phyloP scores from a whole-genome alignment of 441 rosid genomes.

The Eutrema salsugineum region DNA sequence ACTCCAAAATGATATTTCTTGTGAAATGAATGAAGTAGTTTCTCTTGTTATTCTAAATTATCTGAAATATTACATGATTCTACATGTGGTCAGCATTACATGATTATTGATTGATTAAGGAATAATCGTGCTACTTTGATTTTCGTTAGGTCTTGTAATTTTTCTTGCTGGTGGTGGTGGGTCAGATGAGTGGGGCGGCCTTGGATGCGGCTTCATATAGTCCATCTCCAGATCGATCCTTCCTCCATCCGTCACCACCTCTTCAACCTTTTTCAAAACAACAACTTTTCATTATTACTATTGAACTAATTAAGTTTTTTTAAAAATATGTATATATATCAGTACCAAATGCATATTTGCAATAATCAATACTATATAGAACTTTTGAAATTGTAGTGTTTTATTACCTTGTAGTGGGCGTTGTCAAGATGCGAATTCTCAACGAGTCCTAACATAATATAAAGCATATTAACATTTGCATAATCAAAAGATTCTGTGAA shows the following conservation, averaged over 20 bases:
- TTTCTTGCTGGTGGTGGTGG: not conserved
- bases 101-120: too few species aligned
- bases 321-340: too few species aligned
- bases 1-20: too few species aligned
- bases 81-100: too few species aligned
- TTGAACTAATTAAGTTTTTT: too few species aligned
- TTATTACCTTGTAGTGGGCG: not conserved
- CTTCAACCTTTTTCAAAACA: not conserved
- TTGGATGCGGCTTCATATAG: not conserved
- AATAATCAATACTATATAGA: too few species aligned
- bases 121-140: too few species aligned
- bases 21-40: too few species aligned
- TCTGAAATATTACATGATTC: too few species aligned
- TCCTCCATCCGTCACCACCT: not conserved
- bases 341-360: not conserved
- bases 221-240: slow-evolving; percentile 16
- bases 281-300: not conserved
- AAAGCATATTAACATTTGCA: not conserved
- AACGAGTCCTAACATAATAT: not conserved
- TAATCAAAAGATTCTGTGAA: not conserved
- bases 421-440: not conserved
- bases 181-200: not conserved
- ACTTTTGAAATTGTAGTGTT: not conserved
- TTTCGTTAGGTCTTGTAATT: too few species aligned
- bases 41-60: too few species aligned